Base-by-base conservation (phyloP, 441 rosid genomes). In the Melastoma candidum region DNA sequence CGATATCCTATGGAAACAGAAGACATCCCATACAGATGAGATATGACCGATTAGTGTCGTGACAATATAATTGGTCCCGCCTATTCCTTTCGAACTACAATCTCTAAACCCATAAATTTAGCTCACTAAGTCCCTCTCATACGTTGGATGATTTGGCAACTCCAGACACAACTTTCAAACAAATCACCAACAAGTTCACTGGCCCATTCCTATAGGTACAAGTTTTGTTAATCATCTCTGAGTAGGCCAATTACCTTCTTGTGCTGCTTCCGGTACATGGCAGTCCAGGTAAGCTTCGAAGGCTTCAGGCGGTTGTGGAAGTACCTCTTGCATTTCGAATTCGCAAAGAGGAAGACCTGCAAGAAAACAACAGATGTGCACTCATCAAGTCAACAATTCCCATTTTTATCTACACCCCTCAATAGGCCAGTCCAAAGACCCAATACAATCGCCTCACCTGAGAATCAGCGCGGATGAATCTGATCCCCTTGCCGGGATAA, bases 281-380 rank as follows among this genome's bases (percentile, higher is more conserved):
- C 56, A 12, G 56, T 52, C 56, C 56, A 52, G 17, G 56, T 52
- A 32, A 52, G 56, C 46, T 52, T 52, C 0, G 46, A 52, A 52
- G 56, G 56, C 56, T 52, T 52, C 56, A 52, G 45, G n/a, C 56
- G 56, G 46, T 52, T 52, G 56, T 52, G 56, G 56, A 52, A 52
- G 56, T 52, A 52, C 56, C 56, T 52, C 56, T 52, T 52, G 46
- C 56, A 52, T 52, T 52, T 52, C 10, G 56, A 52, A 13, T 52
- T 52, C 45, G 9, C 56, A 13, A 52, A 52, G 26, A 52, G 46
- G 56, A 52, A 52, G 43, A 52, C 56, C 56, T 52, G 24, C 24
- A 2, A 7, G 32, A 3, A n/a, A 11, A 12, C 10, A 32, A 22
- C 2, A 32, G 5, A 32, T 32, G 5, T 17, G 22, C 22, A 17